Conservation (phyloP, 208 protist genomes). For the Borovskyia barvae region DNA sequence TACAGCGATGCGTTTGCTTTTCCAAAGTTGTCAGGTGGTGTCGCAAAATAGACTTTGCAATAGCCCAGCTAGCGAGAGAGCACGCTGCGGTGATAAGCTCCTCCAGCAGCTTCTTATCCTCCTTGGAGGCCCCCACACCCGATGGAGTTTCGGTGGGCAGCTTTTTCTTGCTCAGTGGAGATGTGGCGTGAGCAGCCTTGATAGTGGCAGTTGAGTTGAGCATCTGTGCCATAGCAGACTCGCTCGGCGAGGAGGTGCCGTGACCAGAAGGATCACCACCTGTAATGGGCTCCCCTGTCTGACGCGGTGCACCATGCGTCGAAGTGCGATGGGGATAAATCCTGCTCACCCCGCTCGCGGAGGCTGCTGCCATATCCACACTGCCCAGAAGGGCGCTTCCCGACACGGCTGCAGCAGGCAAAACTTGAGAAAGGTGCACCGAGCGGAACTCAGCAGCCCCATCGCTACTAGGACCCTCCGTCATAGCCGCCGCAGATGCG, state of each 20-base stretch:
- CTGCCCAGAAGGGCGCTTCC: background rate
- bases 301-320: background rate
- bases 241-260: background rate
- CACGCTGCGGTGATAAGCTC: constrained; percentile 48
- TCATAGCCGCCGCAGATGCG: background rate
- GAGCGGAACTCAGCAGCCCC: constrained; percentile 18
- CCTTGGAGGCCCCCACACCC: constrained; percentile 15
- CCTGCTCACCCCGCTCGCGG: background rate
- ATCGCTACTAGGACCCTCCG: background rate
- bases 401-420: background rate
- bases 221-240: background rate
- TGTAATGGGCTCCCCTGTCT: too few species aligned
- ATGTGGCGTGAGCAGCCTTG: background rate
- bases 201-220: background rate
- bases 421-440: constrained; percentile 24
- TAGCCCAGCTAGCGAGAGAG: constrained; percentile 65
- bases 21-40: constrained; percentile 37
- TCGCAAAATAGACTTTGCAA: constrained; percentile 52
- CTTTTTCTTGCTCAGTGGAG: constrained; percentile 11
- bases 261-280: background rate
- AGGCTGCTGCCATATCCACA: background rate
- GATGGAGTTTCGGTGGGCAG: constrained; percentile 5
- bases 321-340: background rate
- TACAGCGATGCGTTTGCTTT: constrained; percentile 5
- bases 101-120: constrained; percentile 40